Base-by-base conservation (phyloP, 169 alveolate genomes). In the Babesia bovis region DNA sequence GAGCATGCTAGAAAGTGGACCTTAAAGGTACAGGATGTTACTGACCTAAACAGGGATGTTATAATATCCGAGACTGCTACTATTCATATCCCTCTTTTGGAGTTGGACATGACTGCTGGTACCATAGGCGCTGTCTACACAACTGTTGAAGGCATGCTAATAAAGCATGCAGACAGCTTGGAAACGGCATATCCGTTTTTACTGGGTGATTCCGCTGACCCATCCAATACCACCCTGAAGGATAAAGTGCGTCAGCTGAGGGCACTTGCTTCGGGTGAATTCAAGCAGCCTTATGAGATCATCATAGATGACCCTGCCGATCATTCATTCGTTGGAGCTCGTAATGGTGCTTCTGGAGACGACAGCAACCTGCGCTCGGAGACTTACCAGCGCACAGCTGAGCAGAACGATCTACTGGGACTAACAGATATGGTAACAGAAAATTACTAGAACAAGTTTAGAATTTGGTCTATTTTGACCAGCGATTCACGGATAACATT, bases 91-190 rank as follows among this genome's bases (percentile, higher is more conserved):
- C 98, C 98, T 4, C 97, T 95, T 68, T 67, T 97, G 35, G 99
- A 97, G 42, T 79, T 97, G 44, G 96, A 91, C 57, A 87, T 96
- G 67, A 86, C 86, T 35, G 92, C 94, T 55, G 99, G 99, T 7
- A 41, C 82, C 9, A 42, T 91, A 35, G 98, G 98, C 23, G 93
- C 97, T 32, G 85, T 91, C 44, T 93, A 92, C 82, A 95, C 99
- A 19, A 97, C 99, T 9, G 92, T 97, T 52, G 99, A 97, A 76
- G 99, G 99, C 7, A 59, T 97, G 42, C 66, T 96, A 12, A 87
- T 66, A 26, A 87, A 93, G 82, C 82, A 92, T 25, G 90, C 83
- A 12, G 94, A 91, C 50, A 74, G 91, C n/a, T 60, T 94, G 61
- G 92, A 90, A 51, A 87, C 83, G 35, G 84, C 92, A 47, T 84